A percentile compares a stretch with the other conserved stretches of the same genome.
phyloP scores from a whole-genome alignment of 192 early-diverging fungal species.

The Coemansia sp. region DNA sequence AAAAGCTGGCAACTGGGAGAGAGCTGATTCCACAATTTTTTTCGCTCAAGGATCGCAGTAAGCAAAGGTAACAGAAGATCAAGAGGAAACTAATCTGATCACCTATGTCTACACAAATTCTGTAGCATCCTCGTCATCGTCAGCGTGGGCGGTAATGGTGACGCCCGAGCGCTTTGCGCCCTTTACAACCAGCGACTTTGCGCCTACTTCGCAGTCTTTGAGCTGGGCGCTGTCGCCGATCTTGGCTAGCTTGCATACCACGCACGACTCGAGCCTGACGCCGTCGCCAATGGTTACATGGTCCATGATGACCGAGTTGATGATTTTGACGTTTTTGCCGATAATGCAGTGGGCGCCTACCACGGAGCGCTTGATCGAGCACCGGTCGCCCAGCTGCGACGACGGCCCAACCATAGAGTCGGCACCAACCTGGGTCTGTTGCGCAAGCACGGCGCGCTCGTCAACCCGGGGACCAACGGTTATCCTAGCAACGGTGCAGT shows the following conservation, averaged over 20 bases:
- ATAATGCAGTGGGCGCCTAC: slow-evolving; percentile 93
- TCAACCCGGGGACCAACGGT: slow-evolving; percentile 60
- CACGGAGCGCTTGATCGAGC: slow-evolving; percentile 90
- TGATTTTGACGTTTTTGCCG: slow-evolving; percentile 94
- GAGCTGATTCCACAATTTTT: background rate
- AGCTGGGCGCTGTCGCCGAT: slow-evolving; percentile 71
- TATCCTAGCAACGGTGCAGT: slow-evolving; percentile 64
- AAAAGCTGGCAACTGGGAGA: background rate
- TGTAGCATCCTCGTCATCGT: slow-evolving; percentile 20
- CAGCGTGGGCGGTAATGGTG: slow-evolving; percentile 16
- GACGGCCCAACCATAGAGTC: slow-evolving; percentile 91
- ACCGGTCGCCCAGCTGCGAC: slow-evolving; percentile 86
- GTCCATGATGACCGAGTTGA: slow-evolving; percentile 96
- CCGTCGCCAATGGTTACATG: slow-evolving; percentile 91
- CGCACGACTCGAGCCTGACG: slow-evolving; percentile 82
- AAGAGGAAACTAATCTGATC: background rate
- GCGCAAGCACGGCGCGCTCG: slow-evolving; percentile 64
- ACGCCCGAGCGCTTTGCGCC: slow-evolving; percentile 22
- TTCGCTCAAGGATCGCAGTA: background rate
- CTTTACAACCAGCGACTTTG: slow-evolving; percentile 14
- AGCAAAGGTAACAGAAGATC: background rate
- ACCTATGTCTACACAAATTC: slow-evolving; percentile 18
- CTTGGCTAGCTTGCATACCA: slow-evolving; percentile 81
- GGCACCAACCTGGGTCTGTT: slow-evolving; percentile 73
- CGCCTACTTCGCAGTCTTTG: slow-evolving; percentile 78